Evolutionary conservation across 768 basidiomycete genomes (phyloP).

Genomic region (Leccinum olivaceopallidum): DNA sequence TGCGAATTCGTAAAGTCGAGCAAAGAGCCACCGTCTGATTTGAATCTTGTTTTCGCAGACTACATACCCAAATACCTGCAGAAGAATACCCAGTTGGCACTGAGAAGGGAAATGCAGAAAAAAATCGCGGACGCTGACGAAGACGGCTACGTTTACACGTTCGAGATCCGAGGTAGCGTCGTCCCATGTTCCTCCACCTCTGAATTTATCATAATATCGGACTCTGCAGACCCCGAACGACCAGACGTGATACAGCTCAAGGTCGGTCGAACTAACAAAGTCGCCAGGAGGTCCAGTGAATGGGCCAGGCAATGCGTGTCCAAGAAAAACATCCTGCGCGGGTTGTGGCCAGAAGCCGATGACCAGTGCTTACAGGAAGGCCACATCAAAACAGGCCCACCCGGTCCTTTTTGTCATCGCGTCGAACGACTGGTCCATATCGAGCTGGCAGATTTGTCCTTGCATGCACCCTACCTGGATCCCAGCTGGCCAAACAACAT

Average conservation of each 20-base stretch:
- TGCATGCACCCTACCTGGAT: slow-evolving; percentile 60
- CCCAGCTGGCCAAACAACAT: slow-evolving; percentile 44
- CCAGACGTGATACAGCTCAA: slow-evolving; percentile 61
- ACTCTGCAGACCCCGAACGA: slow-evolving; percentile 30
- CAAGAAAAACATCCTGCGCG: slow-evolving; percentile 72
- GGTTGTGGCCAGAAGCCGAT: slow-evolving; percentile 61
- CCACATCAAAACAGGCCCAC: slow-evolving; percentile 57
- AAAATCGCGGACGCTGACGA: slow-evolving; percentile 55
- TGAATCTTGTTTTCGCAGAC: slow-evolving; percentile 39
- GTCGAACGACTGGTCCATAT: slow-evolving; percentile 79
- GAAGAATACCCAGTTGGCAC: slow-evolving; percentile 56
- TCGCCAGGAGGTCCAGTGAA: slow-evolving; percentile 70
- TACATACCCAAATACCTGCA: slow-evolving; percentile 72
- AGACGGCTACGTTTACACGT: slow-evolving; percentile 79
- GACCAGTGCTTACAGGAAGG: slow-evolving; percentile 62
- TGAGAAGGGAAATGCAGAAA: slow-evolving; percentile 56
- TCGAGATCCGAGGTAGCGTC: slow-evolving; percentile 68
- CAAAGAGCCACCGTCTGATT: slow-evolving; percentile 7
- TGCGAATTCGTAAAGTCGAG: slow-evolving; percentile 13
- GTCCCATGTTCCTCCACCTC: neutral
- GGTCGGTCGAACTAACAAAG: slow-evolving; percentile 76
- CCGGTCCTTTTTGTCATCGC: slow-evolving; percentile 69
- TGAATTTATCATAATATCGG: slow-evolving; percentile 10
- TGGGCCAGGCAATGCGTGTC: slow-evolving; percentile 84
- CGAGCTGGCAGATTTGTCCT: slow-evolving; percentile 70